Percentiles rank a stretch among this genome's conserved stretches.
These are phyloP conservation scores for Ilex paraguariensis DNA, from an alignment of 305 asterid species.

Conservation along the genomic window DNA sequence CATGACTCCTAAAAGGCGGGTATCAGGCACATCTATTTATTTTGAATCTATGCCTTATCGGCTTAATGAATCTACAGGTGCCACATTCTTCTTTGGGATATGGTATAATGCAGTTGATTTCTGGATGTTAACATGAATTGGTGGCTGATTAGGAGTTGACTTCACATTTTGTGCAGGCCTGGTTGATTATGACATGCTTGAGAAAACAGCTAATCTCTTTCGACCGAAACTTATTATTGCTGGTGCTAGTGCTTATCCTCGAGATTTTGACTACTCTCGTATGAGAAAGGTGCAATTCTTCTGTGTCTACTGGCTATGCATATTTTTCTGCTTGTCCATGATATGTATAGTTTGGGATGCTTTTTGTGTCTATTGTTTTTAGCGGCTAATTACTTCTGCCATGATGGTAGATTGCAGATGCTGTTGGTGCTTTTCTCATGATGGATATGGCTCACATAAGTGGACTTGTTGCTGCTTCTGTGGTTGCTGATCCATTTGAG, in stretches of 20 bases:
- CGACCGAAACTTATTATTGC: slow-evolving; percentile 95
- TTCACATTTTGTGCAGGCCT: slow-evolving; percentile 42
- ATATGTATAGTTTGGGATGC: too few species aligned
- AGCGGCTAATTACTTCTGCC: slow-evolving; percentile 13
- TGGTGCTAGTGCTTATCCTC: slow-evolving; percentile 95
- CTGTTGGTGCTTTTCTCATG: slow-evolving; percentile 95
- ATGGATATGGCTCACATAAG: slow-evolving; percentile 99
- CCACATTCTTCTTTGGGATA: slow-evolving; percentile 1
- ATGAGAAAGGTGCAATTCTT: slow-evolving; percentile 65
- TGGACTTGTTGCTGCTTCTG: slow-evolving; percentile 95
- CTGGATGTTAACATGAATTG: neutral
- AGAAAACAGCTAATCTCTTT: slow-evolving; percentile 78
- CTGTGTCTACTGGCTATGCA: too few species aligned
- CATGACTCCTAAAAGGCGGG: slow-evolving; percentile 94
- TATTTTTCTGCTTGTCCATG: too few species aligned
- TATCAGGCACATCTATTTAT: slow-evolving; percentile 90
- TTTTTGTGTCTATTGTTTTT: neutral
- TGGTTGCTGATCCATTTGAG: slow-evolving; percentile 87
- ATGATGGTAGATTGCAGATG: slow-evolving; percentile 66
- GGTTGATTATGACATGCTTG: slow-evolving; percentile 90
- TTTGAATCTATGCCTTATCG: slow-evolving; percentile 97
- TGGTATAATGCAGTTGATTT: neutral
- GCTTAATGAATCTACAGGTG: slow-evolving; percentile 86
- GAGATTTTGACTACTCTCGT: slow-evolving; percentile 89
- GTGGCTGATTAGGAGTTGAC: slow-evolving; percentile 11